Evolutionary conservation across 1,284 basidiomycete genomes (phyloP).

Genomic region (Cutaneotrichosporon cyanovorans): DNA sequence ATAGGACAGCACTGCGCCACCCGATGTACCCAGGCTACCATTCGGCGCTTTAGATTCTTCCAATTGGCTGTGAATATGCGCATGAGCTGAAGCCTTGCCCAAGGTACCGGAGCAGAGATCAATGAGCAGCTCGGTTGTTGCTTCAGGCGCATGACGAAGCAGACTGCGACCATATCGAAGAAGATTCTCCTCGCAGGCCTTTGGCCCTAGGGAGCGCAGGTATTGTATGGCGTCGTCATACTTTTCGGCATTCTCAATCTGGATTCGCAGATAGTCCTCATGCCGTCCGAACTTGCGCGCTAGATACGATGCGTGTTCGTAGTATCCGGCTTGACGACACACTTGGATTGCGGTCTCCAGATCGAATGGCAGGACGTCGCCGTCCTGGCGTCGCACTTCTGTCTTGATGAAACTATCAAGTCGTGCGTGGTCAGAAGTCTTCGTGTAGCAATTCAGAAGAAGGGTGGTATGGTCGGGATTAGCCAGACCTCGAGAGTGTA

Average conservation of each 20-base stretch:
- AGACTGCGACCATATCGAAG: conserved; percentile 76
- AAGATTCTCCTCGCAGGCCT: conserved; percentile 66
- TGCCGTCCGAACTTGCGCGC: conserved; percentile 85
- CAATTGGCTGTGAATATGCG: conserved; percentile 8
- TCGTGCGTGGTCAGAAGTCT: conserved; percentile 80
- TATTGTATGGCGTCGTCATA: conserved; percentile 75
- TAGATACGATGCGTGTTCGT: conserved; percentile 87
- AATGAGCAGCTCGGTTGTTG: conserved; percentile 83
- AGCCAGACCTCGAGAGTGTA: conserved; percentile 80
- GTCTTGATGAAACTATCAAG: conserved; percentile 89
- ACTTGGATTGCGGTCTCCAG: conserved; percentile 94
- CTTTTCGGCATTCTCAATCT: conserved; percentile 85
- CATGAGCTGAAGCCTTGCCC: conserved; percentile 23
- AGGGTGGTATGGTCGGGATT: conserved; percentile 97
- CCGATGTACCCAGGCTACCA: conserved; percentile 18
- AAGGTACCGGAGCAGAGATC: conserved; percentile 75
- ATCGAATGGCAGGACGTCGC: conserved; percentile 82
- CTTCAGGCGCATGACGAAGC: conserved; percentile 69
- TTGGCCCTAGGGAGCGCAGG: conserved; percentile 65
- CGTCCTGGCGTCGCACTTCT: conserved; percentile 52
- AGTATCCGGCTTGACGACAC: conserved; percentile 92
- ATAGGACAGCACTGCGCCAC: conserved; percentile 66
- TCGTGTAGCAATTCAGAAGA: conserved; percentile 91
- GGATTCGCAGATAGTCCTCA: conserved; percentile 87
- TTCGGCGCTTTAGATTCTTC: conserved; percentile 16